phyloP scores from a whole-genome alignment of 139 green algal genomes.

The Volvox reticuliferus region DNA sequence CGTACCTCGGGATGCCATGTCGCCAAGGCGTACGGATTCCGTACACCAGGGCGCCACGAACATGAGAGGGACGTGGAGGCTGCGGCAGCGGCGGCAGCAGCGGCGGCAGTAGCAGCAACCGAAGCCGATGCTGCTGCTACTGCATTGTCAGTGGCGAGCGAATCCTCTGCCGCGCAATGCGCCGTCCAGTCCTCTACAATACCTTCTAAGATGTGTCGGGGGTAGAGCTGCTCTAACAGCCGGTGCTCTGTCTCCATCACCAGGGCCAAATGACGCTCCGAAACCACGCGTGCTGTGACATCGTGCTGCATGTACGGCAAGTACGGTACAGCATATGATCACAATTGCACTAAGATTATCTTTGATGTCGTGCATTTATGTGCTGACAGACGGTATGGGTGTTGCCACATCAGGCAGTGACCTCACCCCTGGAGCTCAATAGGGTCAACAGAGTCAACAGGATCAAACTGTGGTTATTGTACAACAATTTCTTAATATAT shows the following conservation, averaged over 20 bases:
- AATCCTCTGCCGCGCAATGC: background rate
- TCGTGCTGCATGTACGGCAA: constrained; percentile 35
- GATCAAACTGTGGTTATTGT: no score
- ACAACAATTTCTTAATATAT: no score
- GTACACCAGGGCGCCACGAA: background rate
- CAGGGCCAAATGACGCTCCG: constrained; percentile 42
- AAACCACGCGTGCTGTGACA: constrained; percentile 13
- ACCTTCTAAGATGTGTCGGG: constrained; percentile 1
- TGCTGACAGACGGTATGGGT: no score
- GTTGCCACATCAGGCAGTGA: no score
- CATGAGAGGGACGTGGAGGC: background rate
- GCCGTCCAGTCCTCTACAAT: background rate
- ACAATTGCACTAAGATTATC: no score
- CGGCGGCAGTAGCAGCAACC: background rate
- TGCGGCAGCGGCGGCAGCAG: background rate
- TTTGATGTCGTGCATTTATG: no score
- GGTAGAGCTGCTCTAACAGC: constrained; percentile 53
- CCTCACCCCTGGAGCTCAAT: no score
- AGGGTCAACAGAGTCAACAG: no score
- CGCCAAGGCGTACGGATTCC: background rate
- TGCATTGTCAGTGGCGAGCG: background rate
- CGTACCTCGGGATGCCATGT: constrained; percentile 29
- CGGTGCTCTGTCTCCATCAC: constrained; percentile 53
- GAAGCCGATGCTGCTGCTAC: background rate
- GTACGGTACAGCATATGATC: no score